Conservation (phyloP, 352 stramenopile species). For the Pythium coloratum region DNA sequence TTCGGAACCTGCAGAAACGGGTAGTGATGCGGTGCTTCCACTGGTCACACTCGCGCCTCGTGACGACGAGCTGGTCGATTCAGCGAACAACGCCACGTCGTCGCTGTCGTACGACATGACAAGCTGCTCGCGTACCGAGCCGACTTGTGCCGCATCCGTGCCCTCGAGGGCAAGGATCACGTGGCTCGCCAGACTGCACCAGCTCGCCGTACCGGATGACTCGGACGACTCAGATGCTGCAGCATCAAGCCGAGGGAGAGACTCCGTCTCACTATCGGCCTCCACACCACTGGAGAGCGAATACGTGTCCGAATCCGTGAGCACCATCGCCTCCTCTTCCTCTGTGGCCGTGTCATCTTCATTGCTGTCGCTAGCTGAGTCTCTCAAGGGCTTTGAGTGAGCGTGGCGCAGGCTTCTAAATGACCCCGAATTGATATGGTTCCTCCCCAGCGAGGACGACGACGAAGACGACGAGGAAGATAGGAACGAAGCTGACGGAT, state of each 20-base stretch:
- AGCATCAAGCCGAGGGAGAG: neutral
- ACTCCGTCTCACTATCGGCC: conserved; percentile 12
- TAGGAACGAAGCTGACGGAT: neutral
- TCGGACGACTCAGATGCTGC: neutral
- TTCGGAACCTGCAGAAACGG: neutral
- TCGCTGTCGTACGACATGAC: conserved; percentile 10
- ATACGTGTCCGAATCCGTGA: conserved; percentile 16
- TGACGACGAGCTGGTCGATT: neutral
- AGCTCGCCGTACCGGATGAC: conserved; percentile 5
- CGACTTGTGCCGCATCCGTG: neutral
- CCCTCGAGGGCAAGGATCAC: conserved; percentile 18
- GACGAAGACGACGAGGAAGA: neutral
- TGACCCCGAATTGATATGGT: neutral
- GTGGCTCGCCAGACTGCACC: conserved; percentile 21
- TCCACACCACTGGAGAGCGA: conserved; percentile 20
- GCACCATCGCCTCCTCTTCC: conserved; percentile 2
- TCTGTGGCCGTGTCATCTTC: neutral
- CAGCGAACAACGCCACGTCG: conserved; percentile 3
- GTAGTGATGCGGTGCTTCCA: neutral
- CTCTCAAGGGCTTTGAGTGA: neutral
- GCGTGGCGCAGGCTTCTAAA: conserved; percentile 4
- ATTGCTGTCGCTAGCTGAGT: neutral
- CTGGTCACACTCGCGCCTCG: neutral
- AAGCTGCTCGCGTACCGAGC: conserved; percentile 1
- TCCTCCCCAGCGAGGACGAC: neutral